Conservation (phyloP, 2,329 filamentous ascomycete genomes). For the Colletotrichum sp. region DNA sequence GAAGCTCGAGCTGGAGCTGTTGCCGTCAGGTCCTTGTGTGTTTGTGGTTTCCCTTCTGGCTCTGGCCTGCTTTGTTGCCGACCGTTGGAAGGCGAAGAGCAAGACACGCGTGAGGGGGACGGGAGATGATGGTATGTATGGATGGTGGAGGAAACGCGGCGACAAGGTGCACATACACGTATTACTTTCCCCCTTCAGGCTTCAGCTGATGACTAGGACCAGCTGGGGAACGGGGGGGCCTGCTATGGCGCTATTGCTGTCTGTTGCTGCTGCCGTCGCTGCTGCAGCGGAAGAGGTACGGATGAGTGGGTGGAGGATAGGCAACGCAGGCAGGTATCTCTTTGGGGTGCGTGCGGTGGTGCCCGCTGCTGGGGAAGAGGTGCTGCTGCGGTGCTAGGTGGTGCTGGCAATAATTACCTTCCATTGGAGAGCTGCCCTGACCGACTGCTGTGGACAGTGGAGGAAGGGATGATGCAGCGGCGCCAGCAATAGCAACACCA, state of each 20-base stretch:
- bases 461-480: slow-evolving; percentile 6
- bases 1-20: background rate
- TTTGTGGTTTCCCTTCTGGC: background rate
- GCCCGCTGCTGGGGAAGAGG: background rate
- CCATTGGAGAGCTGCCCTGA: background rate
- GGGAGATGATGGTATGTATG: slow-evolving; percentile 14
- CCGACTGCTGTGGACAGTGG: background rate
- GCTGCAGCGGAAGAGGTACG: too few relatives aligned
- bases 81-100: slow-evolving; percentile 2
- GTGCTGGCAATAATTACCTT: background rate
- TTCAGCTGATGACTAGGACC: slow-evolving; percentile 19
- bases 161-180: background rate
- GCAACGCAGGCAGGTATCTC: background rate
- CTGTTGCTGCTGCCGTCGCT: background rate
- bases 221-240: slow-evolving; percentile 1
- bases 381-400: background rate
- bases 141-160: slow-evolving; percentile 13
- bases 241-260: background rate
- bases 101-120: background rate
- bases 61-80: slow-evolving; percentile 1
- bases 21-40: background rate
- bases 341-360: background rate
- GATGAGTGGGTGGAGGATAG: background rate
- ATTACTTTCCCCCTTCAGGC: slow-evolving; percentile 13
- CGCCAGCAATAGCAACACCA: background rate